Evolutionary conservation across 2,329 filamentous ascomycete species (phyloP), one percentile per base, ranked within the genome.

Genomic region (Botrytis fragariae): DNA sequence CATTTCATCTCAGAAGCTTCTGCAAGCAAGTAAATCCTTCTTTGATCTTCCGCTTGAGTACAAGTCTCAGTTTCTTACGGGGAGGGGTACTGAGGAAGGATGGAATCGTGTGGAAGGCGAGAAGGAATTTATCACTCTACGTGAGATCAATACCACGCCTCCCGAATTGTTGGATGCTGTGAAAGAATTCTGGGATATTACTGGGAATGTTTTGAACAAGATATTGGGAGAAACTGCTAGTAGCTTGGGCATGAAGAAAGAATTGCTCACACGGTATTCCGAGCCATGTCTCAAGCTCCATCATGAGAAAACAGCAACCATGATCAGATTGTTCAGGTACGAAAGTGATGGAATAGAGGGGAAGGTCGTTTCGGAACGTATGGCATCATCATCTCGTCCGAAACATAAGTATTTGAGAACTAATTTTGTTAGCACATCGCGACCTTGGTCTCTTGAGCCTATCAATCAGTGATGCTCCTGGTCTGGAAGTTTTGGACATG

Each of bases 311-410:
- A 78, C 76, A 1, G 77, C 78, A 4, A 78, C 75, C 7, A 76
- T 79, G 75, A 57, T 79, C n/a, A 71, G 78, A 18, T 37, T 79
- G 1, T 79, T 79, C 60, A 69, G 77, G 54, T 79, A 79, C 63
- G 77, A 79, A 42, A 75, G 75, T 16, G 74, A 69, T 60, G 68
- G 12, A 48, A 48, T n/a, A 5, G 9, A 9, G 1, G 60, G 65
- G 4, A 77, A 75, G 39, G 75, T 76, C 22, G 77, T 79, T 39
- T 77, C 77, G 51, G 78, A 79, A 74, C 71, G 78, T 79, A 78
- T 60, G 73, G 65, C 29, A 16, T 67, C 51, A 7, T 59, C 20
- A 4, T 25, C 22, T 9, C 18, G 9, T 16, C 20, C 25, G 35
- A 42, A 18, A 62, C 60, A 42, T 2, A 2, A 42, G 20, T 0